phyloP scores from a whole-genome alignment of 2,329 filamentous ascomycete species.

The Trichoderma sp. region DNA sequence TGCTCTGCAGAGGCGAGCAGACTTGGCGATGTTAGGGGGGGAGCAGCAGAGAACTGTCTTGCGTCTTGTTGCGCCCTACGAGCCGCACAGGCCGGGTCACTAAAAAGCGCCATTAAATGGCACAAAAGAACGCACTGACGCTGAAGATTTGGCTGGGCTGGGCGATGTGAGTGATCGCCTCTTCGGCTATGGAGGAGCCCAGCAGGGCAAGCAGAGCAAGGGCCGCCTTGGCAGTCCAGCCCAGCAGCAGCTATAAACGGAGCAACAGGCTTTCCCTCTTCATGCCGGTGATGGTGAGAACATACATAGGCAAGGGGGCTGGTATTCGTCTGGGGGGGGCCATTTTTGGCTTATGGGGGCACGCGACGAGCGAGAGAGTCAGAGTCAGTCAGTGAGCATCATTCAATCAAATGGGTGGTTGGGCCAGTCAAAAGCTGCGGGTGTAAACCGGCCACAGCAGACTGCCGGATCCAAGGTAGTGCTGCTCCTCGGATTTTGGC shows the following conservation, averaged over 20 bases:
- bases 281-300: background rate
- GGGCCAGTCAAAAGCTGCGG: background rate
- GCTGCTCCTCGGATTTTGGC: background rate
- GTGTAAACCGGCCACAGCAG: background rate
- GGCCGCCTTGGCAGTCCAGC: background rate
- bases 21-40: constrained; percentile 25
- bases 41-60: background rate
- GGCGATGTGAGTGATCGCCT: background rate
- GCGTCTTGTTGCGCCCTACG: background rate
- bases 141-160: background rate
- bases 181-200: background rate
- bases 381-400: background rate
- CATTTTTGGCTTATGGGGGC: background rate
- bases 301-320: background rate
- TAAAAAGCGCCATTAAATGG: constrained; percentile 9
- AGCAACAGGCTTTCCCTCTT: background rate
- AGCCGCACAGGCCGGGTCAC: constrained; percentile 7
- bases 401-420: background rate
- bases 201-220: background rate
- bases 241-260: background rate
- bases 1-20: background rate
- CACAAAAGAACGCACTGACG: background rate
- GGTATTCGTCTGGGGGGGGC: background rate
- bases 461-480: background rate
- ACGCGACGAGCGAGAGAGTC: background rate